Evolutionary conservation across 192 early-diverging fungal genomes (phyloP).

Genomic region (Coemansia sp.): DNA sequence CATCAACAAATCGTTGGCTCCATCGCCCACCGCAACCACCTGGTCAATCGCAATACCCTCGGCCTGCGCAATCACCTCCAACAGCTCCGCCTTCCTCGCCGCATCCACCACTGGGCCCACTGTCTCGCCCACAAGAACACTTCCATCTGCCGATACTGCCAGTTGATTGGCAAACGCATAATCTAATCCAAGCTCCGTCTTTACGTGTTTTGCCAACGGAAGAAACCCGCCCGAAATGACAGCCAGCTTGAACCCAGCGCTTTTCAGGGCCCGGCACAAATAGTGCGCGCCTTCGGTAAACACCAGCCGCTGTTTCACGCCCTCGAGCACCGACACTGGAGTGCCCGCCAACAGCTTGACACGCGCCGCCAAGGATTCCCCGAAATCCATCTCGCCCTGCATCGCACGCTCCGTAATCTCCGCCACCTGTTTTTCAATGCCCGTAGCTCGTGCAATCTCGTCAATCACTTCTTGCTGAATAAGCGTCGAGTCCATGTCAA

Average conservation of each 20-base stretch:
- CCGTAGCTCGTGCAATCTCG: conserved; percentile 90
- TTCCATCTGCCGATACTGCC: conserved; percentile 80
- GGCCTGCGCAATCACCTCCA: conserved; percentile 94
- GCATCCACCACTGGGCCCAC: conserved; percentile 89
- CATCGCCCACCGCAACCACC: conserved; percentile 97
- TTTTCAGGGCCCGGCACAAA: conserved; percentile 85
- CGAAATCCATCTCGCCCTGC: conserved; percentile 98
- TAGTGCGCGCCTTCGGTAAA: conserved; percentile 93
- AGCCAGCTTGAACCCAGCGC: conserved; percentile 90
- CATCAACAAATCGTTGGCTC: conserved; percentile 97
- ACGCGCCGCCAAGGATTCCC: conserved; percentile 83
- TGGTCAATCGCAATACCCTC: conserved; percentile 84
- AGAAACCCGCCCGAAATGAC: conserved; percentile 97
- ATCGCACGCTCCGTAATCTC: conserved; percentile 94
- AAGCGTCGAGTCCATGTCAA: conserved; percentile 99
- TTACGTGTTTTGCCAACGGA: conserved; percentile 90
- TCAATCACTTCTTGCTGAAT: conserved; percentile 99
- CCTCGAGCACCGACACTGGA: conserved; percentile 75
- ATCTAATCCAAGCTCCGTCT: conserved; percentile 85
- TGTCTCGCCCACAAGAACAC: conserved; percentile 81
- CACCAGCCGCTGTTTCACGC: conserved; percentile 68
- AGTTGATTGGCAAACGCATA: conserved; percentile 99
- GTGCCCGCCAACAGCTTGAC: conserved; percentile 88
- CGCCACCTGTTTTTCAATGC: conserved; percentile 88
- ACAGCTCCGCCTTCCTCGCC: conserved; percentile 87